Percentiles rank a stretch among this genome's conserved stretches.
phyloP scores from a whole-genome alignment of 2,329 filamentous ascomycete species.

The Xylaria sp. region DNA sequence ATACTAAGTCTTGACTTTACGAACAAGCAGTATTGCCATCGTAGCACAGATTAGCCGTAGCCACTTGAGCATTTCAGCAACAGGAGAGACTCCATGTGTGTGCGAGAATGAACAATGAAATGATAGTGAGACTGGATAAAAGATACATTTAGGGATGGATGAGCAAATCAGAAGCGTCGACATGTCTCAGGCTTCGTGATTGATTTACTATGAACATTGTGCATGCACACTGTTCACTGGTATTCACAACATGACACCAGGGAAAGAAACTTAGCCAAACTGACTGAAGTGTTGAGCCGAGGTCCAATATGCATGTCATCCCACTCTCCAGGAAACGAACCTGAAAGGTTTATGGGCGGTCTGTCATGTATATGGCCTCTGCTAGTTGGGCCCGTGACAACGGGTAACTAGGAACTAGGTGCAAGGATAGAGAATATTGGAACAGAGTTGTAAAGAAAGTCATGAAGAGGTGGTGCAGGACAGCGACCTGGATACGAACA shows the following conservation, averaged over 20 bases:
- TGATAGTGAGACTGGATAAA: background rate
- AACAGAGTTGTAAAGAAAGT: constrained; percentile 3
- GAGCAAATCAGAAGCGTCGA: constrained; percentile 7
- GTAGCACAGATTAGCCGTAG: background rate
- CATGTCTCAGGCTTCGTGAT: constrained; percentile 6
- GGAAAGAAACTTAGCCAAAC: background rate
- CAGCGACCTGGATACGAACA: background rate
- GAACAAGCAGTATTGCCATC: background rate
- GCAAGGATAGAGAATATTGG: background rate
- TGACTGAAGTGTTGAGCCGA: background rate
- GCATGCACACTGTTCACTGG: constrained; percentile 1
- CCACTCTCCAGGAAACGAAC: background rate
- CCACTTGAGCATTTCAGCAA: background rate
- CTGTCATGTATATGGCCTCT: constrained; percentile 12
- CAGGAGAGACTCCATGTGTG: background rate
- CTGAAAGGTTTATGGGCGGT: constrained; percentile 8
- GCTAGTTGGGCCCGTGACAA: constrained; percentile 16
- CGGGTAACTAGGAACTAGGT: constrained; percentile 18
- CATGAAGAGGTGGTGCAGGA: constrained; percentile 1
- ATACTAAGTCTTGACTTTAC: background rate
- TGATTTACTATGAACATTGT: constrained; percentile 13
- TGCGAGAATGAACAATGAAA: background rate
- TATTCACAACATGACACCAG: background rate
- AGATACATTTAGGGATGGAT: background rate
- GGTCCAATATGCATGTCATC: constrained; percentile 9